A percentile compares a stretch with the other conserved stretches of the same genome.
phyloP scores from a whole-genome alignment of 2,329 filamentous ascomycete species.

The Pseudofabraea citricarpa region DNA sequence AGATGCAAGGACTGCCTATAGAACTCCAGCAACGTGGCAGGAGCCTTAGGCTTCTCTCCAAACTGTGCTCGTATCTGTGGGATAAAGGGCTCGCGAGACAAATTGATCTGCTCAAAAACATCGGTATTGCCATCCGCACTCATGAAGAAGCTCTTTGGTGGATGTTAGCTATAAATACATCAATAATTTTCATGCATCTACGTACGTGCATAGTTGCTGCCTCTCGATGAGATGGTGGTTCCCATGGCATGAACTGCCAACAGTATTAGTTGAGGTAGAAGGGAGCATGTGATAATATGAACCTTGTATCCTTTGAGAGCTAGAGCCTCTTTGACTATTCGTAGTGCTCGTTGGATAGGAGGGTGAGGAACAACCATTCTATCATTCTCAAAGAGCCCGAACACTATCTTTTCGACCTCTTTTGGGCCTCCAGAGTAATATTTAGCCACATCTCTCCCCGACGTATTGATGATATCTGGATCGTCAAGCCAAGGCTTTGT shows the following conservation, averaged over 20 bases:
- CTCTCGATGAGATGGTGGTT: neutral
- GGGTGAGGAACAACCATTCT: slow-evolving; percentile 45
- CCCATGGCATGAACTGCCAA: too few species aligned
- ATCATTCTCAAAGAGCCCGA: slow-evolving; percentile 50
- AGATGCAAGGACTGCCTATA: neutral
- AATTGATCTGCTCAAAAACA: neutral
- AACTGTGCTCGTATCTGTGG: neutral
- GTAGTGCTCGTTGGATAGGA: slow-evolving; percentile 47
- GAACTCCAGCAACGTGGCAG: neutral
- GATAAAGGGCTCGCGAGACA: neutral
- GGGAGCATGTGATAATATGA: neutral
- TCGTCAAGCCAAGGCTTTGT: slow-evolving; percentile 60
- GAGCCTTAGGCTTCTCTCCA: neutral
- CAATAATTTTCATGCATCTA: neutral
- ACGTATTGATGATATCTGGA: slow-evolving; percentile 56
- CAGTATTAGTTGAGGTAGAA: neutral
- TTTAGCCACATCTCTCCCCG: slow-evolving; percentile 56
- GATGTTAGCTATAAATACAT: neutral
- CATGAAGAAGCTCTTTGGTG: neutral
- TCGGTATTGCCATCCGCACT: neutral
- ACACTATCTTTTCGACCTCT: slow-evolving; percentile 39
- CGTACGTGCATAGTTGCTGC: neutral
- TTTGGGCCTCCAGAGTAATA: too few species aligned
- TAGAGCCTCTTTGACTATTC: slow-evolving; percentile 30
- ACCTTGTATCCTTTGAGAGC: neutral